Evolutionary conservation across 2,329 filamentous ascomycete genomes (phyloP), one percentile per base, ranked within the genome.

Genomic region (Aspergillus bombycis): DNA sequence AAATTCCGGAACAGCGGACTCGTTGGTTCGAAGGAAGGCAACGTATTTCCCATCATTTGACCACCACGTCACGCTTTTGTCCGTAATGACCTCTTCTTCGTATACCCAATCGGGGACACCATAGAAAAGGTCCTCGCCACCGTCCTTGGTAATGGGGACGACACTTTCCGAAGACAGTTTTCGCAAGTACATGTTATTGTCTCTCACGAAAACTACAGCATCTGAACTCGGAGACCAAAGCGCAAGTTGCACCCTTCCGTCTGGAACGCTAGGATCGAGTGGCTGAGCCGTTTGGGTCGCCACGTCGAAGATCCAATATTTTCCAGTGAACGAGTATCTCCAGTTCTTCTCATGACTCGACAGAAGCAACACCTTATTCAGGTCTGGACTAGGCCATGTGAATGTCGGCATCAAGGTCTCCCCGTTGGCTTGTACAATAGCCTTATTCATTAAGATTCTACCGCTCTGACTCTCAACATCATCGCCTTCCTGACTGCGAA

Each of bases 81-180:
- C 90, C 16, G 82, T 78, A 66, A 98, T 92, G 3, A 96, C 92
- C 76, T 96, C 93, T 71, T 91, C 88, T 74, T 96, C 92, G 72
- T 96, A 97, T 0, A 98, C 95, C 95, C 95, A 99, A 77, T 99
- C 96, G 0, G 95, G 95, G 23, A 97, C 88, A 21, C 95, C 95
- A 72, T 99, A 97, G 78, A 99, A 99, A 64, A 95, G 88, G 70
- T 98, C 89, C 0, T 88, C 83, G 0, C 94, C 92, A 14, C 96
- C 95, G 74, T 99, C 94, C 60, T 83, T 88, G 1, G 95, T 98
- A 70, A 99, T 90, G 65, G 90, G 88, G 6, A 85, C 83, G 5
- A 92, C 85, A 19, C 84, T 79, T 23, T 86, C 81, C 4, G 85
- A 86, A 14, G 84, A 80, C 34, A 92, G 71, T 59, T 88, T 88